Base-by-base conservation (phyloP, 148 eudicot genomes). In the Rhododendron simsii region DNA sequence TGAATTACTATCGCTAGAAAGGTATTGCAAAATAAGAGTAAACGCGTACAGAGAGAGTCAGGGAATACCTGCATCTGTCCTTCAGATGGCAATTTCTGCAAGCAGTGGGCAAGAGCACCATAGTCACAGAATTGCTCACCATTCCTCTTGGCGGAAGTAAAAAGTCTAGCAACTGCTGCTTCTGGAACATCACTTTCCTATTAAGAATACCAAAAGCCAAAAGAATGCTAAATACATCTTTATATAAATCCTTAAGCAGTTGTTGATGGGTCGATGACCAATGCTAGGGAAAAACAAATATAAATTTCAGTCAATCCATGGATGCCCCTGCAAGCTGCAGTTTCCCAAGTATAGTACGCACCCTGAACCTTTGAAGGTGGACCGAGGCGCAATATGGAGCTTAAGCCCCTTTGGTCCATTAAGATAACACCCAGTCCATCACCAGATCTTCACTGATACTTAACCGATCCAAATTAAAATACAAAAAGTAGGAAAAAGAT, bases 161-260 rank as follows among this genome's bases (percentile, higher is more conserved):
- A 92, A 23, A 96, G 93, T 30, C 86, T 95, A 65, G 98, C 98
- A 89, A 96, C 90, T 14, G 96, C 98, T 45, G 92, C 88, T 83
- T 95, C 98, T 82, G 98, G 95, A 86, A 82, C 81, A 85, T 94
- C 98, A 86, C 50, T 90, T 88, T 95, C 98, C 98, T 96, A 86
- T 80, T 65, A 75, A 74, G 78, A 78, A 61, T 3, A 69, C 16
- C 35, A 12, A 82, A 82, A 83, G 71, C 26, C 28, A 57, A 35
- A 75, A 81, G 13, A 7, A 81, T 21, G 67, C 85, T 57, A 45
- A 73, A 30, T 71, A 86, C 18, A 35, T 7, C 44, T 69, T 26
- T 28, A 84, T 21, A 21, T 18, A 73, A 73, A 74, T 81, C 26
- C 23, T 59, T 55, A 53, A 21, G 37, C 67, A 81, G 65, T 35